phyloP scores from a whole-genome alignment of 345 rosid species.

The Citrus australasica region DNA sequence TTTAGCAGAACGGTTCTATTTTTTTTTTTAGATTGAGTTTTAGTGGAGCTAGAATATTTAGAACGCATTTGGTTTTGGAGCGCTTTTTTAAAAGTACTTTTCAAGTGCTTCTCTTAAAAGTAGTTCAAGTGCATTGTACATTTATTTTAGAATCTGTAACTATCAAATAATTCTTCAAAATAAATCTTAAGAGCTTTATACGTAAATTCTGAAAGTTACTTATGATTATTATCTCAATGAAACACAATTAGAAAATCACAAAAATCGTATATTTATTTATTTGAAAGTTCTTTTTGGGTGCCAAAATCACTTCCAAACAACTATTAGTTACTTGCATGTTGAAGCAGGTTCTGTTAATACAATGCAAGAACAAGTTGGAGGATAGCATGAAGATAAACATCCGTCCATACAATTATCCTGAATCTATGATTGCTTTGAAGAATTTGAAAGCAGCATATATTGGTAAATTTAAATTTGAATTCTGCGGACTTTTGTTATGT shows the following conservation, averaged over 20 bases:
- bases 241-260: not conserved
- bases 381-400: constrained; percentile 57
- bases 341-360: constrained; percentile 42
- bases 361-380: constrained; percentile 37
- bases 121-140: not conserved
- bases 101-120: not conserved
- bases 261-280: not conserved
- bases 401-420: constrained; percentile 77
- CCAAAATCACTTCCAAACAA: not conserved
- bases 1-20: not conserved
- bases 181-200: not conserved
- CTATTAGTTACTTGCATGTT: not conserved
- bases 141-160: not conserved
- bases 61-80: not conserved
- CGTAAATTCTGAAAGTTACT: not conserved
- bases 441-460: constrained; percentile 93
- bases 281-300: not conserved
- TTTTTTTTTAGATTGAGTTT: not conserved
- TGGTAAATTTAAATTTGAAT: constrained; percentile 42
- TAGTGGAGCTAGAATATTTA: constrained; percentile 6
- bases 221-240: not conserved
- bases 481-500: not conserved
- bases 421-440: constrained; percentile 76
- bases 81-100: not conserved
- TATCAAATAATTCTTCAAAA: no score